Percentiles rank a stretch among this genome's conserved stretches.
Conservation (phyloP, 129 eudicot genomes). For the Chrysanthemum makinoi region DNA sequence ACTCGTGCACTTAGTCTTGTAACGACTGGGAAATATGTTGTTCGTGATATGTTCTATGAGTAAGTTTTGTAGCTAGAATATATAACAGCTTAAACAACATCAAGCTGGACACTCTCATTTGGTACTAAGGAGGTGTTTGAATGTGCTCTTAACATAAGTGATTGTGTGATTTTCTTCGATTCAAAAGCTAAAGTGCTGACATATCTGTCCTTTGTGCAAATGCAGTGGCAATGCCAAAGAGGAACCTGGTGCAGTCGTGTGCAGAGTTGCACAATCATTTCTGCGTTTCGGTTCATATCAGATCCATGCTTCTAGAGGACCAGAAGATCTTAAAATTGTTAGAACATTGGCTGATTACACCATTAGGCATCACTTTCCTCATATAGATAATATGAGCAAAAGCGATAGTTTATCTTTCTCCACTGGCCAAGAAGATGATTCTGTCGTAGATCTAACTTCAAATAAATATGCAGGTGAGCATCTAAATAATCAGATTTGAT, state of each 20-base stretch:
- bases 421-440: constrained; percentile 64
- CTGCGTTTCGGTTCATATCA: constrained; percentile 93
- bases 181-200: background rate
- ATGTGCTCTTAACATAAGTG: too few relatives aligned
- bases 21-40: constrained; percentile 81
- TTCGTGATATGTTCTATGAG: constrained; percentile 98
- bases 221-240: constrained; percentile 99
- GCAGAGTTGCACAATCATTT: constrained; percentile 98
- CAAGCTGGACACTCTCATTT: too few relatives aligned
- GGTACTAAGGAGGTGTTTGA: too few relatives aligned
- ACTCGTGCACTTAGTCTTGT: constrained; percentile 96
- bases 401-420: constrained; percentile 79
- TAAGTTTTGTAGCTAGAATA: constrained; percentile 37
- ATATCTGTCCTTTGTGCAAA: background rate
- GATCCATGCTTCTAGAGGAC: constrained; percentile 85
- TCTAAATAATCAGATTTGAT: background rate
- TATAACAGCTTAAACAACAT: background rate
- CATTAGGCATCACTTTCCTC: constrained; percentile 90
- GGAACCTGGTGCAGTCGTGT: constrained; percentile 97
- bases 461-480: constrained; percentile 92
- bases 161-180: too few relatives aligned
- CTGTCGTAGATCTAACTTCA: constrained; percentile 87
- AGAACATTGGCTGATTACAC: constrained; percentile 86
- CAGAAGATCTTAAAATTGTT: constrained; percentile 73
- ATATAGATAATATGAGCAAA: constrained; percentile 70